A percentile compares a stretch with the other conserved stretches of the same genome.
These are phyloP conservation scores for Pichia cephalocereana DNA, from an alignment of 805 yeast genomes.

Conservation along the genomic window DNA sequence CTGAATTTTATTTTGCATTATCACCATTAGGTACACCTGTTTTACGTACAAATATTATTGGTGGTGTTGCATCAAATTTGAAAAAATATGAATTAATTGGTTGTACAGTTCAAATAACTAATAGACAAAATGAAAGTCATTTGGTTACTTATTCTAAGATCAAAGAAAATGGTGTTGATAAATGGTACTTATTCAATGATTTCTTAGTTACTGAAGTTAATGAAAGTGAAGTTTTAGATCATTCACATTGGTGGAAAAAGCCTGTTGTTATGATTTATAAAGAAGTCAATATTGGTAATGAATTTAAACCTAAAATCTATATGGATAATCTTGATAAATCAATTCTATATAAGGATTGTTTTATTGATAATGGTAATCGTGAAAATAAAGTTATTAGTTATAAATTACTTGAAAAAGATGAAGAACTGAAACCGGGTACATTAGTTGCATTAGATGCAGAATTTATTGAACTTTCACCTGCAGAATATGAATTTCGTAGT, in stretches of 20 bases:
- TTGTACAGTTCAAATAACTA: constrained; percentile 57
- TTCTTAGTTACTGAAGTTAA: constrained; percentile 72
- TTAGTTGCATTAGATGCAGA: constrained; percentile 95
- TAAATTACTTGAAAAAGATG: constrained; percentile 53
- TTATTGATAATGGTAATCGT: constrained; percentile 52
- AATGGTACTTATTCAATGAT: constrained; percentile 86
- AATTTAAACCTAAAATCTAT: constrained; percentile 43
- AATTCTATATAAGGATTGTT: constrained; percentile 65
- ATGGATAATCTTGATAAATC: constrained; percentile 45
- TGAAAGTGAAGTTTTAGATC: constrained; percentile 68
- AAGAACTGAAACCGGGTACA: constrained; percentile 68
- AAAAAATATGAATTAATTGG: constrained; percentile 56
- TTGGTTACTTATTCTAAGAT: constrained; percentile 37
- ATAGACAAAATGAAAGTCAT: constrained; percentile 46
- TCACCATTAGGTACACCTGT: constrained; percentile 21
- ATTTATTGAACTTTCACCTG: constrained; percentile 76
- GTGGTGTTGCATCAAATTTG: constrained; percentile 12
- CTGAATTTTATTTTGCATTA: constrained; percentile 40
- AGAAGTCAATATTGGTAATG: constrained; percentile 32
- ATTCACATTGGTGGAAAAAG: constrained; percentile 71
- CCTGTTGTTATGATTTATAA: constrained; percentile 69
- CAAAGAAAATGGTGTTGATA: constrained; percentile 9
- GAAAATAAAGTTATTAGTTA: constrained; percentile 54
- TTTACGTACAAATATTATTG: constrained; percentile 18
- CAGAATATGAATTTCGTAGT: constrained; percentile 66